Evolutionary conservation across 2,329 filamentous ascomycete genomes (phyloP), one percentile per base, ranked within the genome.

Genomic region (Pseudogymnoascus sp.): DNA sequence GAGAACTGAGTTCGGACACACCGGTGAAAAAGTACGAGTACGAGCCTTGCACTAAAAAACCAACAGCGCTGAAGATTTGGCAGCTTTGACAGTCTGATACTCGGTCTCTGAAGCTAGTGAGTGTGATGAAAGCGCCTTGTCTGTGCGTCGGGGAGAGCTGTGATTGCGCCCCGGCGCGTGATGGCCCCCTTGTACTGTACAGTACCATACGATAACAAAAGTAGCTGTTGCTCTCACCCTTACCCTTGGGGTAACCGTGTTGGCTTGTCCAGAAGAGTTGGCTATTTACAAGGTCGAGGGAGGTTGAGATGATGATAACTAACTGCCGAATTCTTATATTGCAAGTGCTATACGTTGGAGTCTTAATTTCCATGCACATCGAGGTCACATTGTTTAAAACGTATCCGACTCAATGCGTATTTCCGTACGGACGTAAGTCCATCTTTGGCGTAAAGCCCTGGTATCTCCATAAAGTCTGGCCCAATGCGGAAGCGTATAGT

Each of bases 241-340:
- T 51, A n/a, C 45, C 23, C 48, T 54, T 31, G 23, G n/a, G 48
- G 23, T 54, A 8, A 31, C 25, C 14, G 4, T 31, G 25, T 31
- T 31, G 23, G 23, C 7, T 54, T 31, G 5, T 54, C 48, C n/a
- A 11, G 11, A 31, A 14, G 48, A 16, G 23, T 6, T 16, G 25
- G 25, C 4, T 31, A 31, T 54, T 54, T 54, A 54, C 48, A 54
- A 31, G 23, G 48, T 19, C 48, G 25, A 31, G 48, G 48, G 48
- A 54, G 48, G 23, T 31, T 31, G 48, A 31, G 48, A 31, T 51
- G 14, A 7, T 31, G 25, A 31, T n/a, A 16, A 54, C n/a, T 54
- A 54, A 54, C 25, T 54, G 48, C 48, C 25, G 48, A 54, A 31
- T 54, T 19, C 48, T 54, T n/a, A 54, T 54, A 54, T 54, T 51